phyloP scores from a whole-genome alignment of 164 flowering plant genomes.

The Chimonanthus praecox region DNA sequence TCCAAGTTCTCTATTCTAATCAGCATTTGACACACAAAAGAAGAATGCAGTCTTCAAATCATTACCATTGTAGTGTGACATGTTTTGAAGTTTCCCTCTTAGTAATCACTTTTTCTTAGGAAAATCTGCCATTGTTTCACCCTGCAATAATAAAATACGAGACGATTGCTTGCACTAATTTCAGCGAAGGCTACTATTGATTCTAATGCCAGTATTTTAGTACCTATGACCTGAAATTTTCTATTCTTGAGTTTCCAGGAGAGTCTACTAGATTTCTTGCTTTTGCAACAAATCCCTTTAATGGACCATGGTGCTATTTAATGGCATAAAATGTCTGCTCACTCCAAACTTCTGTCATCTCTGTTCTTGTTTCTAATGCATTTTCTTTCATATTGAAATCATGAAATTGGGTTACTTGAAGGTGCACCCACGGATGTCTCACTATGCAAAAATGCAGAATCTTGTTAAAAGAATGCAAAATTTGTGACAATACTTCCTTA shows the following conservation, averaged over 20 bases:
- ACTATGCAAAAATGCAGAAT: neutral
- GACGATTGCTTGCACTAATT: neutral
- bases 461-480: neutral
- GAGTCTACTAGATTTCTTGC: neutral
- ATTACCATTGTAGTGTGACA: neutral
- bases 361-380: neutral
- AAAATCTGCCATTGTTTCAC: too few species aligned
- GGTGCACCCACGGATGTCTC: neutral
- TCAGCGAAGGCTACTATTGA: neutral
- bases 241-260: neutral
- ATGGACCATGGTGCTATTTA: neutral
- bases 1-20: neutral
- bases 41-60: neutral
- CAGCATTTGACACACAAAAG: neutral
- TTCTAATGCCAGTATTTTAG: neutral
- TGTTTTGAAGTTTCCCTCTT: neutral
- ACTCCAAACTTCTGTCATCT: neutral
- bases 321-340: neutral
- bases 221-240: neutral
- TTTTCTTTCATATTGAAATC: neutral
- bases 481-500: too few species aligned
- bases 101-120: neutral
- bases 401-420: too few species aligned
- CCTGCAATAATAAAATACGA: neutral
- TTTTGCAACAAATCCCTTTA: neutral